A percentile compares a stretch with the other conserved stretches of the same genome.
Conservation (phyloP, 768 basidiomycete species). For the Kwoniella botswanensis region DNA sequence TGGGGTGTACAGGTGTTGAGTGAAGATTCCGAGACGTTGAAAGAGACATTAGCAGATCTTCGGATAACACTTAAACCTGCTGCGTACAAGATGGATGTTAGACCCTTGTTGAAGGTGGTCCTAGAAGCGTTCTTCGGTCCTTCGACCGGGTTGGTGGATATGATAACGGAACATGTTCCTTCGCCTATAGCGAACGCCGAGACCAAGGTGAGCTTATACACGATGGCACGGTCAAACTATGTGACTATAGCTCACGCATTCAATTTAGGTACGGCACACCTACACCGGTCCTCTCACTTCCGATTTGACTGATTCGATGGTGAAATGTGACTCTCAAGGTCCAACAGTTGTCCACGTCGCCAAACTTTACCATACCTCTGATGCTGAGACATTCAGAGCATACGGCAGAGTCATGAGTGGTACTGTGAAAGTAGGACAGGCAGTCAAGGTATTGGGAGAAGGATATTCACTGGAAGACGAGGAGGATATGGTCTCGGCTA, state of each 20-base stretch:
- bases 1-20: conserved; percentile 73
- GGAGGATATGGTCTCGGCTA: conserved; percentile 90
- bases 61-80: conserved; percentile 86
- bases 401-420: conserved; percentile 95
- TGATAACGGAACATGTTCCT: conserved; percentile 88
- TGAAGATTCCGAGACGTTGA: conserved; percentile 87
- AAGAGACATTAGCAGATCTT: conserved; percentile 74
- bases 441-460: conserved; percentile 95
- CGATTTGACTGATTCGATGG: conserved; percentile 77
- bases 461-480: conserved; percentile 99
- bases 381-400: conserved; percentile 94
- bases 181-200: conserved; percentile 62
- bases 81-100: conserved; percentile 98
- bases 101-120: conserved; percentile 90
- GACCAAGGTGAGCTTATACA: conserved; percentile 53
- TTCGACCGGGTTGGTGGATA: conserved; percentile 85
- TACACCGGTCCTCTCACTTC: conserved; percentile 89
- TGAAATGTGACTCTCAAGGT: conserved; percentile 77
- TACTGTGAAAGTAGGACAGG: conserved; percentile 78
- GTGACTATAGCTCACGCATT: not conserved
- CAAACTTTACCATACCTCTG: conserved; percentile 94
- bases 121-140: conserved; percentile 95
- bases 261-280: conserved; percentile 72
- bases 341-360: conserved; percentile 91
- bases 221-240: not conserved